Conservation (phyloP, 148 eudicot genomes). For the Nyssa sinensis region DNA sequence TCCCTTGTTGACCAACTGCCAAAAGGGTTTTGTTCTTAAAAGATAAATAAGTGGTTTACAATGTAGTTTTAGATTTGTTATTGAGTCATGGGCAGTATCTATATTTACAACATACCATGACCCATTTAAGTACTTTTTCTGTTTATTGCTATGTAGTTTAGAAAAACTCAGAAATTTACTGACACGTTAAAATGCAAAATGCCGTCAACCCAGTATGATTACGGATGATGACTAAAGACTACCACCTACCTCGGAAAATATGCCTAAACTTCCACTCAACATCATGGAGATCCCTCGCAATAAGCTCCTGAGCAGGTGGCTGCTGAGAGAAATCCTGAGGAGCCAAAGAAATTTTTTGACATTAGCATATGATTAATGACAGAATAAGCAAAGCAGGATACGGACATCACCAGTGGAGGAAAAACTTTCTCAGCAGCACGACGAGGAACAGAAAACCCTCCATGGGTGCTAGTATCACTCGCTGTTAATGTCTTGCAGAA, state of each 20-base stretch:
- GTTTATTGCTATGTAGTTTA: neutral
- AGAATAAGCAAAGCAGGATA: neutral
- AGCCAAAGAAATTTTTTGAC: slow-evolving; percentile 6
- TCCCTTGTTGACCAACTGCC: neutral
- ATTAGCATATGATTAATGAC: neutral
- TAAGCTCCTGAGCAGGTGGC: slow-evolving; percentile 85
- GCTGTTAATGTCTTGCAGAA: slow-evolving; percentile 94
- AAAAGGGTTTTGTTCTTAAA: too few relatives aligned
- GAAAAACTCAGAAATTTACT: neutral
- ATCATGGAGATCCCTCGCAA: slow-evolving; percentile 95
- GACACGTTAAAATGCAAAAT: neutral
- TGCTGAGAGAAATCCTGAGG: slow-evolving; percentile 82
- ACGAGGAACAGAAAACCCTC: slow-evolving; percentile 95
- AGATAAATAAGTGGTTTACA: neutral
- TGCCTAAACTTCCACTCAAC: slow-evolving; percentile 94
- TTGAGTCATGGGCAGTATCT: too few relatives aligned
- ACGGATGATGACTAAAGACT: neutral
- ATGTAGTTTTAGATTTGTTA: neutral
- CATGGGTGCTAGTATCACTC: slow-evolving; percentile 95
- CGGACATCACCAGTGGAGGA: slow-evolving; percentile 68
- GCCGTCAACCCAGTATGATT: neutral
- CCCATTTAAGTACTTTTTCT: neutral
- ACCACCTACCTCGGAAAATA: slow-evolving; percentile 71
- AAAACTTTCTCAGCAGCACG: slow-evolving; percentile 98
- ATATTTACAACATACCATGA: neutral